Conservation (phyloP, 768 basidiomycete genomes). For the Amanita rimosa region DNA sequence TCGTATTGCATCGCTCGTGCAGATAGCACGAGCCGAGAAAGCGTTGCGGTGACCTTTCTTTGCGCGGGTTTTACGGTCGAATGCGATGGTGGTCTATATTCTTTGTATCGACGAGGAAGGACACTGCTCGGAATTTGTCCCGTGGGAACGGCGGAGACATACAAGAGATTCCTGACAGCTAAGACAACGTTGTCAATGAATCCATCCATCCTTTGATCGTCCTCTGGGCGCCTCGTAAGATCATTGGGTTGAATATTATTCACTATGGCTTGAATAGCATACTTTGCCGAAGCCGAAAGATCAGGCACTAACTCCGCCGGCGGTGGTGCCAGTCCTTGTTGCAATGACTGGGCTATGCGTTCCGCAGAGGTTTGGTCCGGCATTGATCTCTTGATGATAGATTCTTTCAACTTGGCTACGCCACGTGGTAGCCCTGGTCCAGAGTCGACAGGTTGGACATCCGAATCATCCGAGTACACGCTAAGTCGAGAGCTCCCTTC, state of each 20-base stretch:
- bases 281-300: slow-evolving; percentile 44
- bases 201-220: slow-evolving; percentile 48
- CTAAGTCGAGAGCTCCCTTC: slow-evolving; percentile 38
- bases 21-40: slow-evolving; percentile 83
- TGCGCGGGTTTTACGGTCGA: slow-evolving; percentile 69
- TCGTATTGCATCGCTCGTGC: slow-evolving; percentile 86
- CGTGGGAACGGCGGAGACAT: slow-evolving; percentile 46
- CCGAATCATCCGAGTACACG: slow-evolving; percentile 74
- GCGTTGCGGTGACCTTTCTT: slow-evolving; percentile 77
- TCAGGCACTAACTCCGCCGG: slow-evolving; percentile 50
- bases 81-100: slow-evolving; percentile 32
- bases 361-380: slow-evolving; percentile 45
- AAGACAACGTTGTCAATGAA: slow-evolving; percentile 53
- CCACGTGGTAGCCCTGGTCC: slow-evolving; percentile 17
- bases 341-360: slow-evolving; percentile 53
- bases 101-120: slow-evolving; percentile 37
- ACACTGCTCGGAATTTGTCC: slow-evolving; percentile 50
- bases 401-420: slow-evolving; percentile 11
- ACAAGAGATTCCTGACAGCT: slow-evolving; percentile 73
- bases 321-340: slow-evolving; percentile 45
- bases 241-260: slow-evolving; percentile 42
- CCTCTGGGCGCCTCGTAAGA: slow-evolving; percentile 35
- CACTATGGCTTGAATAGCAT: slow-evolving; percentile 52
- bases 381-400: slow-evolving; percentile 11
- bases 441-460: slow-evolving; percentile 41